These are phyloP conservation scores for Peziza echinospora DNA, from an alignment of 495 filamentous ascomycete genomes.

Conservation along the genomic window DNA sequence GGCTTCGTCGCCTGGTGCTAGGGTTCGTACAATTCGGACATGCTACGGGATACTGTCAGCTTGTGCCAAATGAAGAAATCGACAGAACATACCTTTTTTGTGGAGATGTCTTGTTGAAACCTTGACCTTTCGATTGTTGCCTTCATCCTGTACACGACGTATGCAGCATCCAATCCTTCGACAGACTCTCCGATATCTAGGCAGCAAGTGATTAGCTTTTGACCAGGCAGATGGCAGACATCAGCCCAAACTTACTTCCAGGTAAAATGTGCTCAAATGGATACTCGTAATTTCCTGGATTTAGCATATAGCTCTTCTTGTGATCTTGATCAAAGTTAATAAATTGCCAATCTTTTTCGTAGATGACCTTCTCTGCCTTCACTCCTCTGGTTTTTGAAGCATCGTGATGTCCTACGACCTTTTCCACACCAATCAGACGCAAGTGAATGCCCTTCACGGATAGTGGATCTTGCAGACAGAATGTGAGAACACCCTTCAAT, in stretches of 20 bases:
- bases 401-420: constrained; percentile 7
- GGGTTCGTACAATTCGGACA: constrained; percentile 66
- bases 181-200: constrained; percentile 47
- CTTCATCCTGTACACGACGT: constrained; percentile 70
- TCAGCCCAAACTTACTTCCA: constrained; percentile 29
- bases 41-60: constrained; percentile 23
- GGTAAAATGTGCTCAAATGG: constrained; percentile 62
- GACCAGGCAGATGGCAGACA: background rate
- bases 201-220: background rate
- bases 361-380: constrained; percentile 33
- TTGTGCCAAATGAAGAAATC: background rate
- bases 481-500: constrained; percentile 49
- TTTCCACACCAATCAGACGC: constrained; percentile 46
- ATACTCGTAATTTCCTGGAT: constrained; percentile 70
- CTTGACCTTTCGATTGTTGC: constrained; percentile 64
- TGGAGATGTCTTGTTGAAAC: constrained; percentile 56
- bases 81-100: constrained; percentile 29
- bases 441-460: constrained; percentile 52
- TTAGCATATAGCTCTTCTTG: constrained; percentile 18
- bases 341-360: constrained; percentile 35
- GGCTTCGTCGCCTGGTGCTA: constrained; percentile 61
- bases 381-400: constrained; percentile 19
- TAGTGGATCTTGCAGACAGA: constrained; percentile 47
- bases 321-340: constrained; percentile 26
- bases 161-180: constrained; percentile 61